Evolutionary conservation across 805 yeast genomes (phyloP).

Genomic region (Pichia paraexigua): DNA sequence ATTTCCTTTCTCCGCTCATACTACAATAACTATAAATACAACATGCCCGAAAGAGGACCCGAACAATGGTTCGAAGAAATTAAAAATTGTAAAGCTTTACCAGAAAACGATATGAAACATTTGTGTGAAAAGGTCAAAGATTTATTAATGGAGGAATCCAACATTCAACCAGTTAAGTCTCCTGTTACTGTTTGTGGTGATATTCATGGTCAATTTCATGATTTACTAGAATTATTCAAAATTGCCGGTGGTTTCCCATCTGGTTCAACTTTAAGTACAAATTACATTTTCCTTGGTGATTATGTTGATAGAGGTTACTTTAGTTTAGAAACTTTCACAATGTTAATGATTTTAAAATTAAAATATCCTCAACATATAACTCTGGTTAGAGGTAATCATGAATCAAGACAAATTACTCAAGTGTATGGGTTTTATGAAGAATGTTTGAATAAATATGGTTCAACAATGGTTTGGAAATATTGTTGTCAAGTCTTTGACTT

Average conservation of each 20-base stretch:
- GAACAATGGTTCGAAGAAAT: constrained; percentile 95
- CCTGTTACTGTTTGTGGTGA: constrained; percentile 97
- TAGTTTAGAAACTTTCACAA: constrained; percentile 86
- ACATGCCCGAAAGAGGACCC: constrained; percentile 62
- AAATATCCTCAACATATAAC: constrained; percentile 64
- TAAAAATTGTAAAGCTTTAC: constrained; percentile 78
- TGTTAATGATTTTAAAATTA: constrained; percentile 88
- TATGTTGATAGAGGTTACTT: constrained; percentile 98
- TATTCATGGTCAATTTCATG: constrained; percentile 97
- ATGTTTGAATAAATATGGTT: constrained; percentile 86
- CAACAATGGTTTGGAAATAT: constrained; percentile 92
- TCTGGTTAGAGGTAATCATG: constrained; percentile 95
- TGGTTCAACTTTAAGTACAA: constrained; percentile 36
- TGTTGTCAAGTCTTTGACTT: constrained; percentile 96
- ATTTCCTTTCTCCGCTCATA: neutral
- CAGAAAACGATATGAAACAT: constrained; percentile 93
- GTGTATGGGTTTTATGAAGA: constrained; percentile 98
- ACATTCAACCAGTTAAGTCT: constrained; percentile 85
- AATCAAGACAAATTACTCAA: constrained; percentile 95
- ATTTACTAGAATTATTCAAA: constrained; percentile 79
- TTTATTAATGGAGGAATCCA: constrained; percentile 89
- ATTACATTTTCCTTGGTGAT: constrained; percentile 87
- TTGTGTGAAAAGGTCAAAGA: constrained; percentile 94
- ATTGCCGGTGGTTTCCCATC: constrained; percentile 91
- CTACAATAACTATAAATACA: neutral